A percentile compares a stretch with the other conserved stretches of the same genome.
These are phyloP conservation scores for Leptographium flavum DNA, from an alignment of 2,329 filamentous ascomycete species.

Conservation along the genomic window DNA sequence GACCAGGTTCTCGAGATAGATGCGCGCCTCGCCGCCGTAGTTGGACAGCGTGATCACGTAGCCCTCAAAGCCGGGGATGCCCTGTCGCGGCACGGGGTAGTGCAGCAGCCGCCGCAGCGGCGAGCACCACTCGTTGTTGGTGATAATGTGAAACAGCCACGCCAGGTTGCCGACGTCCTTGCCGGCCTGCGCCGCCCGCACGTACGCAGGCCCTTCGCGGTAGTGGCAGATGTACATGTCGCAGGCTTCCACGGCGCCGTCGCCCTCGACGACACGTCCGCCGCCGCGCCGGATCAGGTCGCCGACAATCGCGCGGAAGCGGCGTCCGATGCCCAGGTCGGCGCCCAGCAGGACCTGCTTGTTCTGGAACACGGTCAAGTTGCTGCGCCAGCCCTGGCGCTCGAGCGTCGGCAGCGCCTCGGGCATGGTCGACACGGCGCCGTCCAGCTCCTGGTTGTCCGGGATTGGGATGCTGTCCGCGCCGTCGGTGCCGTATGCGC, in stretches of 20 bases:
- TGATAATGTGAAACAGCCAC: slow-evolving; percentile 89
- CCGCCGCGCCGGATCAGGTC: slow-evolving; percentile 59
- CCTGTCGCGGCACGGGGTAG: slow-evolving; percentile 67
- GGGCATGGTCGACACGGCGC: slow-evolving; percentile 42
- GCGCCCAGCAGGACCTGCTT: slow-evolving; percentile 64
- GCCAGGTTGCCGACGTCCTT: slow-evolving; percentile 85
- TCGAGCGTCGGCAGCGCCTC: slow-evolving; percentile 26
- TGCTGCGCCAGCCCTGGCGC: slow-evolving; percentile 23
- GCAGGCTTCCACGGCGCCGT: slow-evolving; percentile 47
- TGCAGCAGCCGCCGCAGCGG: slow-evolving; percentile 73
- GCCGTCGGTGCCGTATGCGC: slow-evolving; percentile 22
- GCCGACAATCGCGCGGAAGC: slow-evolving; percentile 52
- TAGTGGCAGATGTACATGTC: slow-evolving; percentile 82
- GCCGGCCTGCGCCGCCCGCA: slow-evolving; percentile 56
- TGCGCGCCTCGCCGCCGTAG: slow-evolving; percentile 85
- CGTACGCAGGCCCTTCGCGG: slow-evolving; percentile 67
- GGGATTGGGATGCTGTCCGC: slow-evolving; percentile 24
- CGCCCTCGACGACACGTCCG: slow-evolving; percentile 44
- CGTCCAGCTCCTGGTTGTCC: slow-evolving; percentile 46
- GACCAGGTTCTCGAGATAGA: slow-evolving; percentile 87
- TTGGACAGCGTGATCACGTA: slow-evolving; percentile 84
- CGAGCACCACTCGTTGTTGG: slow-evolving; percentile 76
- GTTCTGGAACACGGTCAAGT: slow-evolving; percentile 60
- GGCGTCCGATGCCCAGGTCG: slow-evolving; percentile 58
- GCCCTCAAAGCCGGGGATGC: slow-evolving; percentile 65